Evolutionary conservation across 2,329 filamentous ascomycete genomes (phyloP), one percentile per base, ranked within the genome.

Genomic region (Xylariaceae sp.): DNA sequence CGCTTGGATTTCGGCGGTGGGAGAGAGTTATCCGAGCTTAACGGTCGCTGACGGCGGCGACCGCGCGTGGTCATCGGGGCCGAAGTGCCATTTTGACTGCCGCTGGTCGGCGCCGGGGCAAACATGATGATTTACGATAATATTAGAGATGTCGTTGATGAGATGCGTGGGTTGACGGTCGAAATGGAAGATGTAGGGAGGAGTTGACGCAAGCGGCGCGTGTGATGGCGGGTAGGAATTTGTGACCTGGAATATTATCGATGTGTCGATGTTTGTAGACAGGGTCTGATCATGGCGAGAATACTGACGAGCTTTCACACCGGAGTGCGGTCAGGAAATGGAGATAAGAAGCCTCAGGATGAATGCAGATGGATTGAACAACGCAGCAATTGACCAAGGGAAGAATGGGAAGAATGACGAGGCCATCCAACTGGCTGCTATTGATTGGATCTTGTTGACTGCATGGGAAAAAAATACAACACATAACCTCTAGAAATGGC

Each of bases 1-100:
- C 86, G 82, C 76, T 88, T 88, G 11, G 84, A 81, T 72, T 87
- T 88, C 24, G 86, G 86, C 66, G 84, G 82, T 62, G 83, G 79
- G 45, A 75, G 73, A 49, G 82, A 72, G 68, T 75, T 79, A 56
- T 87, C 85, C 53, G 80, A 77, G 67, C 79, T 84, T 65, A 76
- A 71, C 47, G 85, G 85, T 56, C 86, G 82, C 71, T 85, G 85
- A 55, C 86, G 82, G 59, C 86, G 81, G 57, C 86, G 83, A 66
- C 83, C 85, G 62, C 85, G 80, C 51, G 83, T 85, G 49, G 82
- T 80, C 65, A 60, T 52, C 14, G 81, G 79, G 26, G 83, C 79
- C 5, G 65, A 49, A 48, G 63, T 51, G 41, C 55, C 61, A 56
- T 63, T 61, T 37, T 66, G 65, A 65, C 81, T 80, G 66, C 79